Conservation (phyloP, 2,329 filamentous ascomycete genomes). For the Neofusicoccum sp. region DNA sequence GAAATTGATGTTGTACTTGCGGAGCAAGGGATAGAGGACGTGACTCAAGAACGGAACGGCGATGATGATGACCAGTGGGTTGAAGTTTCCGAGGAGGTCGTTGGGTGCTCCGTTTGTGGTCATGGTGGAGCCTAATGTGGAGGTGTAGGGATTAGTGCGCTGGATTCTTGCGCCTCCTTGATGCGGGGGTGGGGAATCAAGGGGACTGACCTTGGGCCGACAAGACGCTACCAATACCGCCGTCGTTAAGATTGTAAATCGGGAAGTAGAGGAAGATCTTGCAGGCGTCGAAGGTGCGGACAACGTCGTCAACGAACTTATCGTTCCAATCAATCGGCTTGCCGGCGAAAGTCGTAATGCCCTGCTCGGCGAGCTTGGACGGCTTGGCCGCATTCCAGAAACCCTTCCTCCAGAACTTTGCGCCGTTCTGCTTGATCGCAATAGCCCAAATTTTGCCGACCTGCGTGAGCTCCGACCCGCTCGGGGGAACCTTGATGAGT, state of each 20-base stretch:
- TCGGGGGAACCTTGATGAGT: conserved; percentile 32
- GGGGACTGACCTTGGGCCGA: conserved; percentile 8
- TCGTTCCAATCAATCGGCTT: conserved; percentile 33
- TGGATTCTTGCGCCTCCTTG: background rate
- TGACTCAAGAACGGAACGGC: conserved; percentile 50
- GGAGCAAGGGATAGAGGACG: conserved; percentile 48
- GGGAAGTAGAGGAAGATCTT: conserved; percentile 41
- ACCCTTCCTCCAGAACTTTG: conserved; percentile 33
- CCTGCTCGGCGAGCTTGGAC: conserved; percentile 28
- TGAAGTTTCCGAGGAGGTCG: conserved; percentile 52
- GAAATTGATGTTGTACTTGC: conserved; percentile 44
- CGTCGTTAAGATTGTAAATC: conserved; percentile 39
- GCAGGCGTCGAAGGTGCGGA: conserved; percentile 33
- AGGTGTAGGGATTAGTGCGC: background rate
- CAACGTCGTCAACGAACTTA: conserved; percentile 37
- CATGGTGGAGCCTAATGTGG: conserved; percentile 29
- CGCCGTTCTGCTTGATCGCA: conserved; percentile 35
- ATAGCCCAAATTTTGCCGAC: conserved; percentile 34
- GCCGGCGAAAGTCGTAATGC: conserved; percentile 18
- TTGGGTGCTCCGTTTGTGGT: conserved; percentile 52
- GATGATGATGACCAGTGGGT: conserved; percentile 50
- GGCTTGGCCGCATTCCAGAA: conserved; percentile 38
- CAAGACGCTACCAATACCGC: conserved; percentile 51
- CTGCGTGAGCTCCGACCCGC: conserved; percentile 33
- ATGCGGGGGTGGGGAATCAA: background rate